Evolutionary conservation across 1,284 basidiomycete genomes (phyloP).

Genomic region (Ceratobasidium sp.): DNA sequence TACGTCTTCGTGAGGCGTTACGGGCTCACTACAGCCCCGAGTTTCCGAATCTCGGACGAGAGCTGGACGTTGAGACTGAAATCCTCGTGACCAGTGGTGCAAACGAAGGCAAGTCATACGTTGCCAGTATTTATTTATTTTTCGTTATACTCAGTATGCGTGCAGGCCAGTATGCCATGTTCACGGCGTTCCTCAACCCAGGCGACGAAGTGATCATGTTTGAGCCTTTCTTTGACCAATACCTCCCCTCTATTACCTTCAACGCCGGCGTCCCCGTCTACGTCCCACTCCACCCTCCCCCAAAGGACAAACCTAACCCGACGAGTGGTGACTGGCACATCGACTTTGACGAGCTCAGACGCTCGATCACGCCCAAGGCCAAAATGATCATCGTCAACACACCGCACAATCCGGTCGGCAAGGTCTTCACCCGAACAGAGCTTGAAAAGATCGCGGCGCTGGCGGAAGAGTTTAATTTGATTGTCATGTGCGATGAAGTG

Average conservation of each 20-base stretch:
- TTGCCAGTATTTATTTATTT: neutral
- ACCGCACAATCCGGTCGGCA: slow-evolving; percentile 95
- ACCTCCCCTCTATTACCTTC: slow-evolving; percentile 89
- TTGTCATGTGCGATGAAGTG: slow-evolving; percentile 97
- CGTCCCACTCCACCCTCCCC: slow-evolving; percentile 90
- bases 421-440: slow-evolving; percentile 88
- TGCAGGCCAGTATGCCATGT: slow-evolving; percentile 86
- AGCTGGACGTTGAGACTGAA: slow-evolving; percentile 84
- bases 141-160: neutral
- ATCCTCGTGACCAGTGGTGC: slow-evolving; percentile 95
- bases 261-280: slow-evolving; percentile 93
- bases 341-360: slow-evolving; percentile 84
- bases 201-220: slow-evolving; percentile 99
- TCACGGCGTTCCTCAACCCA: slow-evolving; percentile 84
- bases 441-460: slow-evolving; percentile 83
- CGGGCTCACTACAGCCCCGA: slow-evolving; percentile 74
- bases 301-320: slow-evolving; percentile 53
- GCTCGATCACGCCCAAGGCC: slow-evolving; percentile 81
- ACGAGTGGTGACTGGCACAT: slow-evolving; percentile 86
- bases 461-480: slow-evolving; percentile 89
- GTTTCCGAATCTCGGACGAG: slow-evolving; percentile 66
- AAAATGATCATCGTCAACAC: slow-evolving; percentile 96
- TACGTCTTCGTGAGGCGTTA: slow-evolving; percentile 84
- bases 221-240: slow-evolving; percentile 98
- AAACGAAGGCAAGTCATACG: slow-evolving; percentile 74